Conservation (phyloP, 1,284 basidiomycete species). For the Caloboletus firmus region DNA sequence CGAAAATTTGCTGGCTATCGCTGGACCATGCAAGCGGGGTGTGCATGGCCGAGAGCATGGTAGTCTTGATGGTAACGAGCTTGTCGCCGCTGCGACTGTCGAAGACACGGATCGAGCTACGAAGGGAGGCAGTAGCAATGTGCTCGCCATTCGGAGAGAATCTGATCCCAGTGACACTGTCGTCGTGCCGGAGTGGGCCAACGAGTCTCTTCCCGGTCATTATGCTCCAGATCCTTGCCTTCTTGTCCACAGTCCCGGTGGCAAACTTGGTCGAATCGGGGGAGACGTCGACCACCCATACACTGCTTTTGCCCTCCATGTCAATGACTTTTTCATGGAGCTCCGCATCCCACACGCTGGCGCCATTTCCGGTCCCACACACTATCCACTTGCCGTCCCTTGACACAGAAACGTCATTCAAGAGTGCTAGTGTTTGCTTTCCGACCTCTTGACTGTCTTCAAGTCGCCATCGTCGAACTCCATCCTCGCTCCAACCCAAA, state of each 20-base stretch:
- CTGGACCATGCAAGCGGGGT: background rate
- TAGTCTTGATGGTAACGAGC: background rate
- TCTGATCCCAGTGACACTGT: too few species aligned
- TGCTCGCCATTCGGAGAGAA: too few species aligned
- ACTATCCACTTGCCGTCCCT: background rate
- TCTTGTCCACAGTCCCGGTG: background rate
- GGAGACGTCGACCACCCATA: background rate
- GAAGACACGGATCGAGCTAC: background rate
- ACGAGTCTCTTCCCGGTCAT: too few species aligned
- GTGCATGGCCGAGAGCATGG: too few species aligned
- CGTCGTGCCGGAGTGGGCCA: too few species aligned
- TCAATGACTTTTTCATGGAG: background rate
- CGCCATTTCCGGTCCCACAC: background rate
- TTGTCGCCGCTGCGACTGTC: background rate
- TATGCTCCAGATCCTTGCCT: background rate
- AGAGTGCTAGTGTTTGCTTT: background rate
- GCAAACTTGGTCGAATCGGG: background rate
- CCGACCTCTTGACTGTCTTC: background rate
- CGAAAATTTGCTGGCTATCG: background rate
- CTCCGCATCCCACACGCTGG: background rate
- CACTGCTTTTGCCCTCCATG: background rate
- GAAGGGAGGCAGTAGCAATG: too few species aligned
- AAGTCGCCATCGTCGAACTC: background rate
- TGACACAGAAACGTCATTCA: background rate
- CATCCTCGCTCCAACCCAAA: background rate